Evolutionary conservation across 2,329 filamentous ascomycete genomes (phyloP).

Genomic region (Penicillium occitanis): DNA sequence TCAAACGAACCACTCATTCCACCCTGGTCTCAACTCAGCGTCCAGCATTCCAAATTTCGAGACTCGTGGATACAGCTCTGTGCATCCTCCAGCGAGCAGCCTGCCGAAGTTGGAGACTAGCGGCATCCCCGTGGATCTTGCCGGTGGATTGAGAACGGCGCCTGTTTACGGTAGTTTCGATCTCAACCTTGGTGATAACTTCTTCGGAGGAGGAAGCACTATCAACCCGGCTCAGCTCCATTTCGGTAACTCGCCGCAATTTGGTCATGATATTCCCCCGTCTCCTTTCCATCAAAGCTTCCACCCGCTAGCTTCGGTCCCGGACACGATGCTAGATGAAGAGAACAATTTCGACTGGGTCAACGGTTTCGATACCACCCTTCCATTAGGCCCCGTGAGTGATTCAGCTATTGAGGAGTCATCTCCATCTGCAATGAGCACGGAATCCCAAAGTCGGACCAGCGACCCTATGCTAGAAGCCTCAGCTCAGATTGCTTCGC

Average conservation of each 20-base stretch:
- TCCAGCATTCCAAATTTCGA: slow-evolving; percentile 56
- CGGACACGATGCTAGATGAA: slow-evolving; percentile 58
- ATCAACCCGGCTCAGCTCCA: slow-evolving; percentile 71
- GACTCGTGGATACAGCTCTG: slow-evolving; percentile 65
- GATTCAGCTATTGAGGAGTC: slow-evolving; percentile 88
- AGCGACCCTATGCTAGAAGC: slow-evolving; percentile 91
- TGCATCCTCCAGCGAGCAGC: slow-evolving; percentile 58
- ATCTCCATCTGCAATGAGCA: slow-evolving; percentile 93
- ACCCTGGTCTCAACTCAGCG: slow-evolving; percentile 71
- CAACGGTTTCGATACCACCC: slow-evolving; percentile 74
- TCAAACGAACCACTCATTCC: slow-evolving; percentile 60
- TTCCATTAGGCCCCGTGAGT: slow-evolving; percentile 67
- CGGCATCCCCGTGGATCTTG: slow-evolving; percentile 64
- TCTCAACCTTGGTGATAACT: slow-evolving; percentile 67
- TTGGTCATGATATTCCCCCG: slow-evolving; percentile 41
- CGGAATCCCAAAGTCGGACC: slow-evolving; percentile 74
- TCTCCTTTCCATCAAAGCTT: slow-evolving; percentile 44
- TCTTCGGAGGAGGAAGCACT: slow-evolving; percentile 52
- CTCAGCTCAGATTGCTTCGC: slow-evolving; percentile 58
- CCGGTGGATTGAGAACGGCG: slow-evolving; percentile 73
- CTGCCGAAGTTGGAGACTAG: slow-evolving; percentile 83
- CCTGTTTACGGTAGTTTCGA: slow-evolving; percentile 69
- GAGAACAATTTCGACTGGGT: slow-evolving; percentile 85
- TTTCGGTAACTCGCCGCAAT: slow-evolving; percentile 74
- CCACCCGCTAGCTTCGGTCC: slow-evolving; percentile 53